A percentile compares a stretch with the other conserved stretches of the same genome.
These are phyloP conservation scores for Oehlia diaphana DNA, from an alignment of 192 early-diverging fungal species.

Conservation along the genomic window DNA sequence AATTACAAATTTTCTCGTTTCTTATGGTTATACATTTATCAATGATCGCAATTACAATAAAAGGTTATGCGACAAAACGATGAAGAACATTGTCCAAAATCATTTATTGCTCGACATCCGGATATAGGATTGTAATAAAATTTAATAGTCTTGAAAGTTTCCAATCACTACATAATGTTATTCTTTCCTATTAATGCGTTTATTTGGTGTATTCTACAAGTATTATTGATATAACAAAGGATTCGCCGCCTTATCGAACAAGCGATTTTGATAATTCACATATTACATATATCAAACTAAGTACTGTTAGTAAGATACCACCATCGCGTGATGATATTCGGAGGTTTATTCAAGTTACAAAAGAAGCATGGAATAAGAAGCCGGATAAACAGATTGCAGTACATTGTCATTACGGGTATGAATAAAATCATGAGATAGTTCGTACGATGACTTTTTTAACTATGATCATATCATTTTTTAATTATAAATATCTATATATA, in stretches of 20 bases:
- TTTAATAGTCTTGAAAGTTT: neutral
- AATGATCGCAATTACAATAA: no score
- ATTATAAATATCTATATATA: neutral
- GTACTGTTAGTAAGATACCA: slow-evolving; percentile 54
- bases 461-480: neutral
- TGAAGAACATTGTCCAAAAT: slow-evolving; percentile 48
- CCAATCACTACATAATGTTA: neutral
- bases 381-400: slow-evolving; percentile 56
- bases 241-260: slow-evolving; percentile 52
- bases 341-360: slow-evolving; percentile 42
- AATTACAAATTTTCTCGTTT: neutral
- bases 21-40: no score
- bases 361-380: slow-evolving; percentile 44
- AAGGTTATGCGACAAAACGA: slow-evolving; percentile 57
- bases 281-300: slow-evolving; percentile 50
- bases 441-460: neutral
- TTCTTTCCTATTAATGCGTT: neutral
- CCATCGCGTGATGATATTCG: slow-evolving; percentile 47
- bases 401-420: slow-evolving; percentile 61
- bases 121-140: slow-evolving; percentile 36
- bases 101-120: slow-evolving; percentile 50
- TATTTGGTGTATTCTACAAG: slow-evolving; percentile 21
- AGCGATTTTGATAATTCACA: slow-evolving; percentile 55
- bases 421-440: no score
- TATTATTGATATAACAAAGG: slow-evolving; percentile 55